Evolutionary conservation across 441 rosid genomes (phyloP).

Genomic region (Populus hybrid): DNA sequence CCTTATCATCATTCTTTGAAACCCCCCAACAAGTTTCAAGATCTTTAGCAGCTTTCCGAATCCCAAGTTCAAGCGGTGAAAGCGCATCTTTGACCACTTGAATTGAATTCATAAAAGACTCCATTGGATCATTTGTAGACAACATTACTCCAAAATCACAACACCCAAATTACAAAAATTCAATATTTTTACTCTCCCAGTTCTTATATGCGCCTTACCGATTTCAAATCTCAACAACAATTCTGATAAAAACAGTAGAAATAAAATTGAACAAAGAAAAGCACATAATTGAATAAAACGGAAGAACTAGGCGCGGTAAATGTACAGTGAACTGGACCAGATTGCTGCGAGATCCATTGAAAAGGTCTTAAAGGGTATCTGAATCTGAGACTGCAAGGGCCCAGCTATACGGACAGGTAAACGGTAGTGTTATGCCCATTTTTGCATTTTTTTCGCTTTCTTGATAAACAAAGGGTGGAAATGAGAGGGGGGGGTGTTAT

Average conservation of each 20-base stretch:
- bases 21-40: conserved; percentile 65
- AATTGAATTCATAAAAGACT: conserved; percentile 62
- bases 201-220: not conserved
- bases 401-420: conserved; percentile 7
- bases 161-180: not conserved
- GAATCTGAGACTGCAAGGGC: conserved; percentile 17
- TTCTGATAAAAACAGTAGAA: not conserved
- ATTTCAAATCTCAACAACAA: conserved; percentile 9
- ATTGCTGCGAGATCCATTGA: conserved; percentile 16
- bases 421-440: not conserved
- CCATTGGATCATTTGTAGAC: conserved; percentile 68
- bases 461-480: not conserved
- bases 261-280: not conserved
- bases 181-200: not conserved
- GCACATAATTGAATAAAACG: not conserved
- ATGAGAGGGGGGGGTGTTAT: not conserved
- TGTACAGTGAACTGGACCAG: conserved; percentile 11
- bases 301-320: not conserved
- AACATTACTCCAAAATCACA: conserved; percentile 43
- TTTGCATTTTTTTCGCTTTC: not conserved
- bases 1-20: conserved; percentile 27
- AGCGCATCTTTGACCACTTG: conserved; percentile 67
- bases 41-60: conserved; percentile 73
- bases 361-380: not conserved
- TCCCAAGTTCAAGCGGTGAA: conserved; percentile 69